Evolutionary conservation across 1,139 yeast genomes (phyloP).

Genomic region (Yamadazyma dushanensis): DNA sequence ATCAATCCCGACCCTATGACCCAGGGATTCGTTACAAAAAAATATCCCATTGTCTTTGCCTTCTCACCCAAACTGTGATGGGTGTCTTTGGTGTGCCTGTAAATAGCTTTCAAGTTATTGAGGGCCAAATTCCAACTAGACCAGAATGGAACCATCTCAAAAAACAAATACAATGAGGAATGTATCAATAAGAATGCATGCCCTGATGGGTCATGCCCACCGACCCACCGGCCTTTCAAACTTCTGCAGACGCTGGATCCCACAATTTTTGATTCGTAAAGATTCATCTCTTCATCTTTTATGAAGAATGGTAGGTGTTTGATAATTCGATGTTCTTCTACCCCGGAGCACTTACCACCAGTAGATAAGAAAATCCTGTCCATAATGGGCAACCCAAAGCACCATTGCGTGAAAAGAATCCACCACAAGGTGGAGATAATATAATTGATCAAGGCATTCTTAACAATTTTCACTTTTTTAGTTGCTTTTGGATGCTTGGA

Average conservation of each 20-base stretch:
- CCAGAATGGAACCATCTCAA: slow-evolving; percentile 57
- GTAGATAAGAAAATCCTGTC: slow-evolving; percentile 76
- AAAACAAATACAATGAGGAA: slow-evolving; percentile 66
- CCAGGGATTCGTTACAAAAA: slow-evolving; percentile 39
- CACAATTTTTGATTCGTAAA: slow-evolving; percentile 23
- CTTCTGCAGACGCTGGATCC: slow-evolving; percentile 58
- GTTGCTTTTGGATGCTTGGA: slow-evolving; percentile 12
- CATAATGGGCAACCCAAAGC: slow-evolving; percentile 85
- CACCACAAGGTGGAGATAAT: slow-evolving; percentile 69
- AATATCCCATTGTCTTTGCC: not conserved
- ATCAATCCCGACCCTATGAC: slow-evolving; percentile 45
- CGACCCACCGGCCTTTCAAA: slow-evolving; percentile 74
- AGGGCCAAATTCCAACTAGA: slow-evolving; percentile 17
- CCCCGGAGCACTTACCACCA: slow-evolving; percentile 73
- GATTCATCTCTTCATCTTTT: slow-evolving; percentile 9
- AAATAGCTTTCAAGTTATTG: slow-evolving; percentile 6
- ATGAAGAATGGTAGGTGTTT: slow-evolving; percentile 9
- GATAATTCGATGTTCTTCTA: slow-evolving; percentile 9
- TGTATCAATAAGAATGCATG: slow-evolving; percentile 82
- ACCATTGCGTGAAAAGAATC: slow-evolving; percentile 86
- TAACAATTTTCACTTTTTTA: slow-evolving; percentile 10
- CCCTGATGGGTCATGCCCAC: slow-evolving; percentile 97
- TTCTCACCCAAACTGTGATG: not conserved
- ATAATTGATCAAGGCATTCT: slow-evolving; percentile 38
- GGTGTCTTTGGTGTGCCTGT: slow-evolving; percentile 7